phyloP scores from a whole-genome alignment of 257 asterid genomes.

The Nicotiana benthamiana region DNA sequence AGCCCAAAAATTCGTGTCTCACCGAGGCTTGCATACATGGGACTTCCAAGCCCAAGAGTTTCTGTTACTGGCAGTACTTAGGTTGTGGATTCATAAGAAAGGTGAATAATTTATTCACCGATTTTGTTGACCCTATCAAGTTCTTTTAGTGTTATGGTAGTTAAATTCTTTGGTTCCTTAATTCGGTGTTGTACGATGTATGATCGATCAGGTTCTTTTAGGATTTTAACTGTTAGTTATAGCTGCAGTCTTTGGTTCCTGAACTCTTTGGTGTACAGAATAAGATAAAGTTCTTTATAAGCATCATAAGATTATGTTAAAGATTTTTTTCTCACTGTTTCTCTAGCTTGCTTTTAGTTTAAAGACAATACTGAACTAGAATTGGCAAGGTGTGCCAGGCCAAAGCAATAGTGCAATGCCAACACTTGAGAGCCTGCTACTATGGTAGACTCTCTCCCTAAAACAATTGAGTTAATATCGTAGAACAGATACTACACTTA shows the following conservation, averaged over 20 bases:
- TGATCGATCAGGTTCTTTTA: no score
- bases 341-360: not conserved
- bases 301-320: not conserved
- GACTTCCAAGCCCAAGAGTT: conserved; percentile 43
- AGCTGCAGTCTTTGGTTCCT: not conserved
- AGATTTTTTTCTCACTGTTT: not conserved
- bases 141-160: not conserved
- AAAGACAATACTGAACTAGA: not conserved
- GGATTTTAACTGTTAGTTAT: not conserved
- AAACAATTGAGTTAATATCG: not conserved
- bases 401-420: not conserved
- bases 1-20: conserved; percentile 44
- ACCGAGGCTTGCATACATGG: conserved; percentile 49
- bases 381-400: not conserved
- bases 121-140: not conserved
- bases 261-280: not conserved
- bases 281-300: not conserved
- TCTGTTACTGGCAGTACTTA: conserved; percentile 1
- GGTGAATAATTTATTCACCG: not conserved
- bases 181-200: not conserved
- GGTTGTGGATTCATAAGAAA: not conserved
- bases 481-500: not conserved
- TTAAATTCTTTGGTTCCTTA: not conserved
- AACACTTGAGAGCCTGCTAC: not conserved
- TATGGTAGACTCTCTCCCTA: not conserved